Percentiles rank a stretch among this genome's conserved stretches.
Conservation (phyloP, 176 grass and related monocot species). For the Luzula sylvatica region DNA sequence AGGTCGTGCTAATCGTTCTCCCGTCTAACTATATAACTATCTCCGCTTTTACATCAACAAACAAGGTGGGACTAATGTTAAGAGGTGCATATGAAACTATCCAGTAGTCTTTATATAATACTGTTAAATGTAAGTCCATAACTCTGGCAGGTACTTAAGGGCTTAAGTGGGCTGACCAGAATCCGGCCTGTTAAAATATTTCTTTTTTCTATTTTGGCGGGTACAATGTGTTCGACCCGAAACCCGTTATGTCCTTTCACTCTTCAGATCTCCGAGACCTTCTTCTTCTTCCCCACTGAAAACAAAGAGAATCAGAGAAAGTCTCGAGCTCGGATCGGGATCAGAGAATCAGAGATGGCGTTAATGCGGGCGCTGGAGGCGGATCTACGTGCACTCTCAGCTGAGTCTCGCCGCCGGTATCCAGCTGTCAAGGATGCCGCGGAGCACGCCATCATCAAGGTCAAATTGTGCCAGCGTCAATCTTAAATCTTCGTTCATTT, state of each 20-base stretch:
- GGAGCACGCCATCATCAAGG: conserved; percentile 89
- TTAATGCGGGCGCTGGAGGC: conserved; percentile 91
- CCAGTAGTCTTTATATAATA: too few relatives aligned
- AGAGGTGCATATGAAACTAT: too few relatives aligned
- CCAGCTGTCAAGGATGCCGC: conserved; percentile 90
- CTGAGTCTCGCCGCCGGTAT: conserved; percentile 80
- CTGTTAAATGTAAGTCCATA: too few relatives aligned
- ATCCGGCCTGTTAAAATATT: too few relatives aligned
- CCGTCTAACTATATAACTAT: too few relatives aligned
- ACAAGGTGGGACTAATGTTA: too few relatives aligned
- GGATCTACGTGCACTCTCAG: conserved; percentile 96
- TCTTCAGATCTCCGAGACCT: background rate
- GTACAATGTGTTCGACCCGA: conserved; percentile 25
- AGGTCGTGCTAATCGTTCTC: too few relatives aligned
- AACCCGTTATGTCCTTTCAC: conserved; percentile 3
- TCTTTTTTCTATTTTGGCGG: background rate
- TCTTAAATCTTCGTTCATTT: background rate
- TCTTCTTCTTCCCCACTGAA: background rate
- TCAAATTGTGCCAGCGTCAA: background rate
- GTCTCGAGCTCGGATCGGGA: conserved; percentile 15
- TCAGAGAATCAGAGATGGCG: conserved; percentile 42
- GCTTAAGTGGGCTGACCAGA: too few relatives aligned
- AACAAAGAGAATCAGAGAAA: background rate
- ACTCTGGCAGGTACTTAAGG: too few relatives aligned
- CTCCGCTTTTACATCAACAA: too few relatives aligned